Conservation (phyloP, 1,139 yeast species). For the Spathaspora sp. region DNA sequence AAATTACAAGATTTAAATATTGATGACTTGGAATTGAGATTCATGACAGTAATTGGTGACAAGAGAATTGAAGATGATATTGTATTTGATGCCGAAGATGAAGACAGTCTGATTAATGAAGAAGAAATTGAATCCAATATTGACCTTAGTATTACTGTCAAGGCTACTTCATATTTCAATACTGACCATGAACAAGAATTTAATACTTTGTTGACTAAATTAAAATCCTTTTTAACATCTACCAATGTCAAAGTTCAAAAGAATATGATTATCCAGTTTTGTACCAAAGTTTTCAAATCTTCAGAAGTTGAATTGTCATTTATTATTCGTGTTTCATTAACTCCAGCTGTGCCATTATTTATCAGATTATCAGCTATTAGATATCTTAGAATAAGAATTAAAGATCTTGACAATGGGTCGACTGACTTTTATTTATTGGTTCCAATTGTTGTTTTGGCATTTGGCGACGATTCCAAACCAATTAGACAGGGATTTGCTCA, state of each 20-base stretch:
- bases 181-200: constrained; percentile 44
- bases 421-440: constrained; percentile 33
- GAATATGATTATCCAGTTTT: constrained; percentile 19
- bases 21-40: constrained; percentile 63
- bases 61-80: constrained; percentile 23
- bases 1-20: constrained; percentile 36
- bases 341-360: constrained; percentile 57
- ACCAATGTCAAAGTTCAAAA: constrained; percentile 15
- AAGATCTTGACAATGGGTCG: constrained; percentile 27
- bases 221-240: constrained; percentile 18
- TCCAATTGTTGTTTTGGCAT: constrained; percentile 39
- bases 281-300: constrained; percentile 22
- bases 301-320: constrained; percentile 51
- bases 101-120: constrained; percentile 12
- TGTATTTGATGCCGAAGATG: constrained; percentile 24
- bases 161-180: constrained; percentile 38
- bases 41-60: constrained; percentile 57
- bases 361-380: constrained; percentile 51
- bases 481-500: constrained; percentile 29
- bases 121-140: constrained; percentile 22
- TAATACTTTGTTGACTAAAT: constrained; percentile 10
- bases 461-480: constrained; percentile 27
- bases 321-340: constrained; percentile 53
- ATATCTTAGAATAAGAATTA: constrained; percentile 34
- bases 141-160: constrained; percentile 22